Conservation (phyloP, 2,329 filamentous ascomycete genomes). For the Hypocreales sp. region DNA sequence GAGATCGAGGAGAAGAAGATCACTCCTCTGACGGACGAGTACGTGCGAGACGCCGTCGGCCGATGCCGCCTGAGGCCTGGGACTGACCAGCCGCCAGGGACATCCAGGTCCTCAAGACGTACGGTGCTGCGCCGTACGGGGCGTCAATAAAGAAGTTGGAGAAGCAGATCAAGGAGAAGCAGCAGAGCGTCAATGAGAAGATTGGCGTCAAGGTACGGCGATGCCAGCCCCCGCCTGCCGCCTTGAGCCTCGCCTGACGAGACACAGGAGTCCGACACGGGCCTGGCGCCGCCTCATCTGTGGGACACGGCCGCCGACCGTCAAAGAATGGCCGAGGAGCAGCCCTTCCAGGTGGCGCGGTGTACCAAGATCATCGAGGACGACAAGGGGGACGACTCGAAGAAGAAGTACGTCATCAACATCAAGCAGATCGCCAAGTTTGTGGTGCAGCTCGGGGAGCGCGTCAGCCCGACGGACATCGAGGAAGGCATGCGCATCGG, state of each 20-base stretch:
- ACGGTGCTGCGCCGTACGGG: conserved; percentile 91
- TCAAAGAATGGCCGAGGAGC: conserved; percentile 97
- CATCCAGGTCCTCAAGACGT: conserved; percentile 98
- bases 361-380: conserved; percentile 99
- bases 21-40: conserved; percentile 92
- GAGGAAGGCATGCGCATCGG: conserved; percentile 98
- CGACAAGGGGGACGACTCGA: conserved; percentile 80
- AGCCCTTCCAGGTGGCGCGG: conserved; percentile 89
- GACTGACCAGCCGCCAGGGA: conserved; percentile 58
- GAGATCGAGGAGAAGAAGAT: conserved; percentile 99
- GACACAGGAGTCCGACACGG: conserved; percentile 87
- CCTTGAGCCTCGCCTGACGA: conserved; percentile 7
- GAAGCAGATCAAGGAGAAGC: conserved; percentile 98
- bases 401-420: conserved; percentile 99
- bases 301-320: conserved; percentile 97
- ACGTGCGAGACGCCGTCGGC: conserved; percentile 22
- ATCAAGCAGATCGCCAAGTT: conserved; percentile 99
- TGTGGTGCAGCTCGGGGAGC: conserved; percentile 91
- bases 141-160: conserved; percentile 91
- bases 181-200: conserved; percentile 97
- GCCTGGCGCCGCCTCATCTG: conserved; percentile 91
- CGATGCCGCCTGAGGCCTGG: too few species aligned
- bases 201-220: conserved; percentile 62
- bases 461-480: conserved; percentile 95
- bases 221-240: neutral